Evolutionary conservation across 2,329 filamentous ascomycete species (phyloP), one percentile per base, ranked within the genome.

Genomic region (Kalmusia sp.): DNA sequence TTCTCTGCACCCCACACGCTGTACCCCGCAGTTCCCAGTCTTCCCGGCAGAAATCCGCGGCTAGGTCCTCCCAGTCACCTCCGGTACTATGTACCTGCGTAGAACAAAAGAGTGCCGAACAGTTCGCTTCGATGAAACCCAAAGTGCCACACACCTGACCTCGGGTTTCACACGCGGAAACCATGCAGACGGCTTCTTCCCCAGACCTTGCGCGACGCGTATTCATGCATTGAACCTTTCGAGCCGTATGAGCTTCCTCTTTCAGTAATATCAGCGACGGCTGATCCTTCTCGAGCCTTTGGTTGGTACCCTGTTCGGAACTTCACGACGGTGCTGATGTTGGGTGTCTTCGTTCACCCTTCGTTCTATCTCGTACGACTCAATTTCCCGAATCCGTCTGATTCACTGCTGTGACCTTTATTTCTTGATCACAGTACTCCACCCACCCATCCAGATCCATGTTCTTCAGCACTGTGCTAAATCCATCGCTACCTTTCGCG

Each of bases 401-500:
- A 33, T 67, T 62, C 21, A 68, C 37, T 21, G 58, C 50, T 27
- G 69, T 73, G 6, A 46, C 51, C 21, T 63, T 58, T 1, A 68
- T 59, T n/a, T 30, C 58, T 5, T 58, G 50, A 59, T 73, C 63
- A 48, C 86, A 88, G 55, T 80, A 84, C 69, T 85, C 73, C 3
- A 86, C 81, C 84, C 85, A 89, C 1, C 82, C 82, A 59, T 87
- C 82, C 44, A 90, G 72, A 41, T 84, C 71, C 81, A 87, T 84
- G 61, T 83, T 84, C 78, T 89, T 89, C 54, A 90, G 77, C 24
- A 89, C 78, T 5, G 83, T 89, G 54, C 84, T 88, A 63, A 89
- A 89, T 1, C 76, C 75, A 1, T 76, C 66, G 0, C 79, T 77
- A 2, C 76, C 80, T 2, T 68, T 58, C 4, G 78, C 79, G 12